Evolutionary conservation across 2,329 filamentous ascomycete species (phyloP), one percentile per base, ranked within the genome.

Genomic region (Raffaelea ambrosiae): DNA sequence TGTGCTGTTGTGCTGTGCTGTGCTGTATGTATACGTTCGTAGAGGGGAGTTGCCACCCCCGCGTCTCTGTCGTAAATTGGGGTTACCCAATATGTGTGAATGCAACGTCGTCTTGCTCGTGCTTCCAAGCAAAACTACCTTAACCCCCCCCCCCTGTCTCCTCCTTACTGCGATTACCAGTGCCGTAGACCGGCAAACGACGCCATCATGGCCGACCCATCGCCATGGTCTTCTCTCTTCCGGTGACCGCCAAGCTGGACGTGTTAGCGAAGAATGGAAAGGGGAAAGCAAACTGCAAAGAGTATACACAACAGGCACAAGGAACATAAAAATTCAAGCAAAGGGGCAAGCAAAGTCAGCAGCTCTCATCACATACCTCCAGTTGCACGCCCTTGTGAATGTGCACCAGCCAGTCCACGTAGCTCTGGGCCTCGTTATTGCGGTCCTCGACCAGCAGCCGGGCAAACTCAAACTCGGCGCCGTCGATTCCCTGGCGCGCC

Each of bases 361-460:
- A n/a, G n/a, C n/a, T n/a, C n/a, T n/a, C n/a, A n/a, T n/a, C 7
- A 66, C 76, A 67, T 65, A 84, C 81, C 77, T 98, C 93, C 54
- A 95, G 73, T 63, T 95, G 90, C 54, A 98, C 93, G 56, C 86
- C 83, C 58, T 91, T 84, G 67, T 98, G 93, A 53, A 97, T 77
- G 66, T 95, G 87, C 49, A 98, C 93, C 59, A 98, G 73, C 93
- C 93, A 98, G 68, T 98, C 93, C 31, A 97, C 93, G 66, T 97
- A 98, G 62, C 87, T 95, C 68, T 95, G 90, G 33, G 93, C 93
- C 69, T 98, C 93, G 57, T 95, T 95, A 65, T 97, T 97, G 55
- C 93, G 79, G 62, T 98, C 93, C 67, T 98, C 93, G 29, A 95
- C 82, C 55, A 98, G 67, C 67, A 94, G 73, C 46, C 90, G 75